Conservation (phyloP, 352 stramenopile genomes). For the Pythium brassicae region DNA sequence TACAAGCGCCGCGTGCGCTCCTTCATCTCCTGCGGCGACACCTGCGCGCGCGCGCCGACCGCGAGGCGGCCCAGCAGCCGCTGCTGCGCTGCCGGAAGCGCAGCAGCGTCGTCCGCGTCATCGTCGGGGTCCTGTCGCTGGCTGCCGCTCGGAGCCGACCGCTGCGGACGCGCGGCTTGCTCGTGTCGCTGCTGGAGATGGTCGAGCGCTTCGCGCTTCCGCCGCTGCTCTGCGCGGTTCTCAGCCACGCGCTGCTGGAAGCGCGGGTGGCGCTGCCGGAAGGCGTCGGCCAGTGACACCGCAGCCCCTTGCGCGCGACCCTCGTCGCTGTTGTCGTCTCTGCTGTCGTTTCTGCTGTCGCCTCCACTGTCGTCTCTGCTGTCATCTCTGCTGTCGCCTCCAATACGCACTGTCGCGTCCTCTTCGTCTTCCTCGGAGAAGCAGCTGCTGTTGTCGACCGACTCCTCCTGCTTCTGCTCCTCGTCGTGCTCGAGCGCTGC, state of each 20-base stretch:
- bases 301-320: neutral
- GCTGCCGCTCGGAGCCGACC: neutral
- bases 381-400: neutral
- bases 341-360: slow-evolving; percentile 1
- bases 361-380: neutral
- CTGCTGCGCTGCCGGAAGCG: slow-evolving; percentile 17
- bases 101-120: neutral
- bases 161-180: neutral
- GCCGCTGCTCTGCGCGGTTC: slow-evolving; percentile 25
- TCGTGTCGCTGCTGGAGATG: slow-evolving; percentile 12
- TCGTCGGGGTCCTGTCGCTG: neutral
- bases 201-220: slow-evolving; percentile 21
- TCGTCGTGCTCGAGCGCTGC: slow-evolving; percentile 14
- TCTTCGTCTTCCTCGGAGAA: slow-evolving; percentile 3
- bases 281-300: slow-evolving; percentile 55
- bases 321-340: neutral
- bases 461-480: slow-evolving; percentile 20
- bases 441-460: slow-evolving; percentile 7
- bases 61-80: slow-evolving; percentile 44
- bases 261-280: slow-evolving; percentile 46
- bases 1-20: slow-evolving; percentile 60
- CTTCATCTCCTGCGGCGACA: slow-evolving; percentile 65
- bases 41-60: slow-evolving; percentile 40
- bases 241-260: slow-evolving; percentile 32
- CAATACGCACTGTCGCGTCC: neutral